These are phyloP conservation scores for Xerocomellus chrysenteron DNA, from an alignment of 768 basidiomycete genomes.

Conservation along the genomic window DNA sequence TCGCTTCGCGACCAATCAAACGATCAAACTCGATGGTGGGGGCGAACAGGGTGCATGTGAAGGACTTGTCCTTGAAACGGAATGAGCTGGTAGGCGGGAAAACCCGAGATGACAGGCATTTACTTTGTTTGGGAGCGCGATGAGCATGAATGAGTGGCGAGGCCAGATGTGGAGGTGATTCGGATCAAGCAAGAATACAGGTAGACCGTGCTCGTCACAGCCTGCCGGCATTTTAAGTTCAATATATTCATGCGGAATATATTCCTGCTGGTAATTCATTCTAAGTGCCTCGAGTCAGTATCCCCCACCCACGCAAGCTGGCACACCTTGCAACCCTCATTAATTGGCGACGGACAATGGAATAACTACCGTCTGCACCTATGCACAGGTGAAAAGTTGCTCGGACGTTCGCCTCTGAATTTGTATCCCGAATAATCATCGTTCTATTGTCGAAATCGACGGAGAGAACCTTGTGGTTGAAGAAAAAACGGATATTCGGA, in stretches of 20 bases:
- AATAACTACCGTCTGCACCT: slow-evolving; percentile 94
- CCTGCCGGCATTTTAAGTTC: slow-evolving; percentile 95
- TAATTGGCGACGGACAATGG: slow-evolving; percentile 86
- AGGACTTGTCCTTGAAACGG: slow-evolving; percentile 79
- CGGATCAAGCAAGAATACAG: slow-evolving; percentile 83
- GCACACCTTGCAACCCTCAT: slow-evolving; percentile 90
- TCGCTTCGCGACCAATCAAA: slow-evolving; percentile 54
- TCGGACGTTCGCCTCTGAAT: slow-evolving; percentile 41
- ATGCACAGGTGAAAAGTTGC: slow-evolving; percentile 77
- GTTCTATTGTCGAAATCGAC: slow-evolving; percentile 71
- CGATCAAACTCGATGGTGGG: slow-evolving; percentile 75
- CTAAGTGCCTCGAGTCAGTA: slow-evolving; percentile 43
- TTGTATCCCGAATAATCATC: slow-evolving; percentile 51
- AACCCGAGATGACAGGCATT: slow-evolving; percentile 24
- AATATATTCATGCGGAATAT: slow-evolving; percentile 94
- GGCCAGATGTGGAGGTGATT: slow-evolving; percentile 99
- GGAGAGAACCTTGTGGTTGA: slow-evolving; percentile 76
- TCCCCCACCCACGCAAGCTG: slow-evolving; percentile 7
- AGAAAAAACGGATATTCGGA: slow-evolving; percentile 66
- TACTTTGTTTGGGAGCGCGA: slow-evolving; percentile 97
- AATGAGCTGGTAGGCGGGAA: slow-evolving; percentile 27
- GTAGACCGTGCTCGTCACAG: slow-evolving; percentile 53
- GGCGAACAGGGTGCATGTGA: slow-evolving; percentile 96
- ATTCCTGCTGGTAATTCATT: slow-evolving; percentile 94
- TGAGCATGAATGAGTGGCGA: slow-evolving; percentile 98